phyloP scores from a whole-genome alignment of 2,329 filamentous ascomycete genomes.

The Penicillium occitanis region DNA sequence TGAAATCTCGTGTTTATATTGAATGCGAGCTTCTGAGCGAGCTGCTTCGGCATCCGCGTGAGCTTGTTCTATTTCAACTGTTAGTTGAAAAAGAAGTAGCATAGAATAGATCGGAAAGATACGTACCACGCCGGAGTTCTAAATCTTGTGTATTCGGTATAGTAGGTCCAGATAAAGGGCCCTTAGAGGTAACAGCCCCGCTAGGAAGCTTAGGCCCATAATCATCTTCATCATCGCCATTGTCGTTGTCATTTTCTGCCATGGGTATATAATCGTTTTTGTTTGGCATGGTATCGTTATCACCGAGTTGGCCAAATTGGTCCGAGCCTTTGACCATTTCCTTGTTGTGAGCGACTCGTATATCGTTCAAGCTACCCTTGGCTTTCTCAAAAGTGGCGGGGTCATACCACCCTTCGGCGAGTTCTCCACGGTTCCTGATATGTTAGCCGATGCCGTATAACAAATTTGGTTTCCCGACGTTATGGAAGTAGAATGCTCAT shows the following conservation, averaged over 20 bases:
- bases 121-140: constrained; percentile 52
- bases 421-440: constrained; percentile 74
- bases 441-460: constrained; percentile 45
- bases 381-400: constrained; percentile 65
- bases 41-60: constrained; percentile 32
- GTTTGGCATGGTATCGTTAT: constrained; percentile 24
- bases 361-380: constrained; percentile 10
- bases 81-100: background rate
- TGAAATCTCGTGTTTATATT: constrained; percentile 54
- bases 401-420: constrained; percentile 93
- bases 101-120: background rate
- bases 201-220: constrained; percentile 58
- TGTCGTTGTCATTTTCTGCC: constrained; percentile 28
- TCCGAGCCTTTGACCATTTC: background rate
- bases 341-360: background rate
- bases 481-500: background rate
- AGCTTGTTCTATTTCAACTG: constrained; percentile 29
- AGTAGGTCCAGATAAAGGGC: constrained; percentile 51
- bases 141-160: constrained; percentile 76
- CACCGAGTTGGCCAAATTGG: constrained; percentile 2
- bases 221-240: constrained; percentile 58
- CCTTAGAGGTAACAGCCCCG: constrained; percentile 22
- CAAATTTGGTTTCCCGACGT: background rate
- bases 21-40: constrained; percentile 33
- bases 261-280: constrained; percentile 14